phyloP scores from a whole-genome alignment of 1,284 basidiomycete species.

The Mycena citricolor region DNA sequence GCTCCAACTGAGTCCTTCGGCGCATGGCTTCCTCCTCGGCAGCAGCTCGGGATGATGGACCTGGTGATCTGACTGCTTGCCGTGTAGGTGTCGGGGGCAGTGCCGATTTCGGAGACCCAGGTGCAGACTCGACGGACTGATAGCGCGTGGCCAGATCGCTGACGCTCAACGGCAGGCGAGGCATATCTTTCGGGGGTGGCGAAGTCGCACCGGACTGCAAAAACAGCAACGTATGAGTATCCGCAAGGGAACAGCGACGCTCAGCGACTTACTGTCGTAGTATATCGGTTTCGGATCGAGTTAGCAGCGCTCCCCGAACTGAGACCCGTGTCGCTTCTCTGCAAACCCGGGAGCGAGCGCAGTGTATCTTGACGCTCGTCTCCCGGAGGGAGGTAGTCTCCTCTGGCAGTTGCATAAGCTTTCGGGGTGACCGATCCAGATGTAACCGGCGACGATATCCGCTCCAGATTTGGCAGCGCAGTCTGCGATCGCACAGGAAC shows the following conservation, averaged over 20 bases:
- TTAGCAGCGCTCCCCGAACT: slow-evolving; percentile 65
- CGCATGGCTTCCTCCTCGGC: slow-evolving; percentile 34
- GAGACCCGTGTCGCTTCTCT: slow-evolving; percentile 48
- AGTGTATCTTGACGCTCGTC: slow-evolving; percentile 33
- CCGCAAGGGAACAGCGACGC: slow-evolving; percentile 1
- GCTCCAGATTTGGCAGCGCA: slow-evolving; percentile 10
- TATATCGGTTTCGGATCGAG: slow-evolving; percentile 64
- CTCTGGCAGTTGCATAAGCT: slow-evolving; percentile 22
- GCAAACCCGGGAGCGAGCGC: slow-evolving; percentile 31
- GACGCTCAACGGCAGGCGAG: slow-evolving; percentile 62
- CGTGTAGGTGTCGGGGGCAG: slow-evolving; percentile 15
- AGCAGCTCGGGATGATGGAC: slow-evolving; percentile 9
- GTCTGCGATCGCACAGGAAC: slow-evolving; percentile 21
- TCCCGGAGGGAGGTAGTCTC: slow-evolving; percentile 35
- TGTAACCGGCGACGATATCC: slow-evolving; percentile 6
- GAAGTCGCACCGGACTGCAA: slow-evolving; percentile 52
- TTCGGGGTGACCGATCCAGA: slow-evolving; percentile 16
- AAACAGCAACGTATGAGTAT: slow-evolving; percentile 12
- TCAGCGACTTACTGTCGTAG: slow-evolving; percentile 49
- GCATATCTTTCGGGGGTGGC: slow-evolving; percentile 57
- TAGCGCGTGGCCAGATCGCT: slow-evolving; percentile 66
- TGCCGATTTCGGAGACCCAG: slow-evolving; percentile 25
- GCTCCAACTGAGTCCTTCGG: slow-evolving; percentile 45
- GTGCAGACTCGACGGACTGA: slow-evolving; percentile 42
- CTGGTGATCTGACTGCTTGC: slow-evolving; percentile 1